phyloP scores from a whole-genome alignment of 108 stramenopile species.

The Discostella stelligeroides region DNA sequence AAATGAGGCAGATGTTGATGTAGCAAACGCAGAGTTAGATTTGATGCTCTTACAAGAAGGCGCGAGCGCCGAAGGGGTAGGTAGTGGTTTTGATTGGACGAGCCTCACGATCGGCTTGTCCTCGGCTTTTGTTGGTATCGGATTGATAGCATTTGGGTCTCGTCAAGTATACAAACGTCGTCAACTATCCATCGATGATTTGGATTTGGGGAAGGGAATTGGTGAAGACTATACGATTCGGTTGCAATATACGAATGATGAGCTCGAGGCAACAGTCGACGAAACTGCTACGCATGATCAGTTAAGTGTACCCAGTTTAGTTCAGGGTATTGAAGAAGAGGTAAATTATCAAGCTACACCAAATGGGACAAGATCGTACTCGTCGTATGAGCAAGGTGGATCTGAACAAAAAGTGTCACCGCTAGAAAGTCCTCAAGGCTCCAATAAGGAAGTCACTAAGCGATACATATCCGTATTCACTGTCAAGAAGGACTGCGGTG shows the following conservation, averaged over 20 bases:
- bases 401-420: slow-evolving; percentile 20
- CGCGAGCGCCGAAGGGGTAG: background rate
- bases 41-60: background rate
- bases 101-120: slow-evolving; percentile 10
- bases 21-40: background rate
- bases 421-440: slow-evolving; percentile 24
- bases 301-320: slow-evolving; percentile 15
- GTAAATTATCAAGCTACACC: slow-evolving; percentile 7
- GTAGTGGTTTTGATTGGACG: slow-evolving; percentile 1
- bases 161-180: slow-evolving; percentile 4
- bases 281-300: slow-evolving; percentile 6
- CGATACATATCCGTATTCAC: slow-evolving; percentile 49
- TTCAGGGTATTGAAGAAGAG: slow-evolving; percentile 14
- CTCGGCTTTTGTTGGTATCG: slow-evolving; percentile 21
- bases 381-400: slow-evolving; percentile 6
- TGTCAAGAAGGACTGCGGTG: slow-evolving; percentile 47
- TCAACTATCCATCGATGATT: slow-evolving; percentile 5
- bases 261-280: slow-evolving; percentile 19
- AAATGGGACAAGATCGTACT: background rate
- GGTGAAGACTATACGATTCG: slow-evolving; percentile 18
- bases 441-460: background rate
- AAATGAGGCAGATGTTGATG: slow-evolving; percentile 22
- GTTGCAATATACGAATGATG: slow-evolving; percentile 23
- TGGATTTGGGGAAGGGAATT: slow-evolving; percentile 19
- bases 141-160: slow-evolving; percentile 11